Base-by-base conservation (phyloP, 257 asterid species). In the Jacaranda copaia region DNA sequence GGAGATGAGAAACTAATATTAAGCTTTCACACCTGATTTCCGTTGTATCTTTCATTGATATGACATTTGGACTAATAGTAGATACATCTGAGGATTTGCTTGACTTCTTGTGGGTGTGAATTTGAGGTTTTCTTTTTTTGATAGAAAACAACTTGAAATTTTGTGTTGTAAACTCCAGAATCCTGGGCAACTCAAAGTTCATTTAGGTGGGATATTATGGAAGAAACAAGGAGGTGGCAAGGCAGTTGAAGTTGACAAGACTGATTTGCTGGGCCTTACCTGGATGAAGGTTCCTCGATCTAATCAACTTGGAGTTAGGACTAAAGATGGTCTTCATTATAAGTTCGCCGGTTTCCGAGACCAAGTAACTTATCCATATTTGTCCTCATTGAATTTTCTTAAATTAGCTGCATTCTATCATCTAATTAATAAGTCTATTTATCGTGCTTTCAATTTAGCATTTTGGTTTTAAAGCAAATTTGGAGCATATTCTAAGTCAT, bases 271-370 rank as follows among this genome's bases (percentile, higher is more conserved):
- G 57, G 81, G 88, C 70, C 91, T 93, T 67, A 77, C 92, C 48
- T 91, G 98, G 97, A 93, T 89, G 96, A 93, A 93, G 83, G 90
- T 93, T 66, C 97, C 97, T 32, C 88, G 97, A 70, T 72, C 88
- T 43, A 87, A 93, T 81, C 96, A 93, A 80, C 97, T 93, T 49
- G 97, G 98, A 51, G 87, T 93, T 76, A 88, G 89, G 76, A 88
- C 85, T 25, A 93, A 74, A 85, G 97, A 93, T 78, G 97, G 97
- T 20, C 93, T 88, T 12, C 59, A 81, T 70, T 89, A 91, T 80
- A 93, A 93, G 78, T 93, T 93, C 79, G 88, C 91, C 56, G 97
- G 98, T 51, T 93, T 93, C 40, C 87, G 91, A 6, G 96, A 93
- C 46, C 81, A 68, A 68, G 79, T 79, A 55, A 57, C 74, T 68